phyloP scores from a whole-genome alignment of 1,284 basidiomycete species.

The Marasmius sp. region DNA sequence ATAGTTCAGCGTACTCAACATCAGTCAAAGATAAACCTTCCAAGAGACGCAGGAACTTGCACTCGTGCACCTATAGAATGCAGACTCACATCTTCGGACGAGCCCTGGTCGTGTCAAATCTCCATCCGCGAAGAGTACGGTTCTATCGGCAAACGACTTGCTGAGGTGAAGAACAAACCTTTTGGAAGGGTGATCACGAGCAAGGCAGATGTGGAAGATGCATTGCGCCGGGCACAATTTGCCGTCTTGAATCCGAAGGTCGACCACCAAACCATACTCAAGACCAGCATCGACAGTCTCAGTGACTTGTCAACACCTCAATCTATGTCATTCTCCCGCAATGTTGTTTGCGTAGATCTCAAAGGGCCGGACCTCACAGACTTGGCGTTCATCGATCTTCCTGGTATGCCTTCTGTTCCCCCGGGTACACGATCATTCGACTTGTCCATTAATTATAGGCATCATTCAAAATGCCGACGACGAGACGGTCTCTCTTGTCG shows the following conservation, averaged over 20 bases:
- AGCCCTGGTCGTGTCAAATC: slow-evolving; percentile 28
- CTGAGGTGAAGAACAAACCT: slow-evolving; percentile 13
- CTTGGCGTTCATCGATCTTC: slow-evolving; percentile 46
- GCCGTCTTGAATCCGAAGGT: slow-evolving; percentile 30
- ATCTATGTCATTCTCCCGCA: slow-evolving; percentile 31
- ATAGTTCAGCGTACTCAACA: background rate
- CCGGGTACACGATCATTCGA: background rate
- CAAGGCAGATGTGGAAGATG: slow-evolving; percentile 23
- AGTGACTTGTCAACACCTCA: slow-evolving; percentile 9
- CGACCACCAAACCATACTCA: slow-evolving; percentile 17
- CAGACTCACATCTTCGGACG: slow-evolving; percentile 12
- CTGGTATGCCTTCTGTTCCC: slow-evolving; percentile 25
- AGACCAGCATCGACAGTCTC: background rate
- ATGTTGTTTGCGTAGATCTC: slow-evolving; percentile 40
- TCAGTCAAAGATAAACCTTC: slow-evolving; percentile 24
- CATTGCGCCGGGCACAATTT: slow-evolving; percentile 30
- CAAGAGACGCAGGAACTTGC: slow-evolving; percentile 31
- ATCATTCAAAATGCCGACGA: slow-evolving; percentile 47
- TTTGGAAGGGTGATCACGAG: slow-evolving; percentile 25
- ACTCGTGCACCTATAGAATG: slow-evolving; percentile 25
- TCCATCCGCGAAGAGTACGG: slow-evolving; percentile 24
- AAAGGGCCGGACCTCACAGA: slow-evolving; percentile 37
- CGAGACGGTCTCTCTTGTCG: slow-evolving; percentile 47
- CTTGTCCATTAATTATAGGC: slow-evolving; percentile 27
- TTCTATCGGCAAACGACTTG: slow-evolving; percentile 13